Base-by-base conservation (phyloP, 768 basidiomycete species). In the Amanita inopinata region DNA sequence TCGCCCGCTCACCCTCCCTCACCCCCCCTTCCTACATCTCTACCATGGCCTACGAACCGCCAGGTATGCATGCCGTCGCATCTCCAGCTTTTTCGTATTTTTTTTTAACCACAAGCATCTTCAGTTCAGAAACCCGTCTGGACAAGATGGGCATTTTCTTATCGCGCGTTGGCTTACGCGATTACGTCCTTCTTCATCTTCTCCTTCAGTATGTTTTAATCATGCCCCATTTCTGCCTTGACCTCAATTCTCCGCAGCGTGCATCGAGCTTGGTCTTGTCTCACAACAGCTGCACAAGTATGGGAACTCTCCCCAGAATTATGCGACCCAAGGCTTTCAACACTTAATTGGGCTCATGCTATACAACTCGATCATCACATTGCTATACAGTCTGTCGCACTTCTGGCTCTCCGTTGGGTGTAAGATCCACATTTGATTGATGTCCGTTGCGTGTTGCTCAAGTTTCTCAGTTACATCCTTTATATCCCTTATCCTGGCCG, bases 271-370 rank as follows among this genome's bases (percentile, higher is more conserved):
- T 18, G 58, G 59, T 11, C 55, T 60, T 11, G 60, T 63, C 14
- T 57, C 55, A 1, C 39, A 60, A 24, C 53, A 59, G 27, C 49
- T 63, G 36, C 61, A 63, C 46, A 54, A 52, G 33, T 54, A 56
- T 20, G 61, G 61, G 1, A 53, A 58, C 22, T 43, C 27, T 12
- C 46, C 53, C 31, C 40, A 43, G 11, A 49, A 58, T 40, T 63
- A 60, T 33, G 55, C 58, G 0, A 56, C 55, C 3, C 51, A 48
- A 22, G 48, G 57, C 35, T 61, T 56, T 47, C 58, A 59, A 45
- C 55, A 63, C 46, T 45, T 43, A 30, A 44, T 63, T 28, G 61
- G 60, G 20, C 46, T 63, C 28, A 43, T 58, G 17, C 53, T 63
- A 24, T 57, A 54, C 43, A 46, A 52, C 5, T 50, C 49, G 18